Conservation (phyloP, 2,329 filamentous ascomycete species). For the Paecilomyces sp. region DNA sequence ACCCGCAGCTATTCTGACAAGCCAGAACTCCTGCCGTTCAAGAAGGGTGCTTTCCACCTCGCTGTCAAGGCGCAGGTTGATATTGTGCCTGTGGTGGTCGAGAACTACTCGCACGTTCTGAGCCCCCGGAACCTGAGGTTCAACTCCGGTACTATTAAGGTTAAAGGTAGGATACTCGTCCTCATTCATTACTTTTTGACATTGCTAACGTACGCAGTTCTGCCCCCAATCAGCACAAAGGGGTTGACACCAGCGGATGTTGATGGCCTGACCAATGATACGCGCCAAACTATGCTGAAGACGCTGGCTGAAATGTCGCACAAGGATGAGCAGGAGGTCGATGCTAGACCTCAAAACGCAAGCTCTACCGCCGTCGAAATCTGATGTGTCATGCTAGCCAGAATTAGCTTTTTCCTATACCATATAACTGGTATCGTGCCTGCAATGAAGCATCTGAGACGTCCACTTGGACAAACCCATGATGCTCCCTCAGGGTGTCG, state of each 20-base stretch:
- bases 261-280: conserved; percentile 61
- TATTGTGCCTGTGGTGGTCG: conserved; percentile 76
- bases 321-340: conserved; percentile 12
- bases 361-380: conserved; percentile 28
- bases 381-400: conserved; percentile 14
- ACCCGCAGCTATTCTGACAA: conserved; percentile 83
- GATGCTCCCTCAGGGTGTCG: neutral
- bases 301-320: conserved; percentile 41
- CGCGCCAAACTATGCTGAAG: conserved; percentile 68
- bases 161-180: conserved; percentile 54
- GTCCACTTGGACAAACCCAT: neutral
- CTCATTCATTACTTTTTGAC: neutral
- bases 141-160: conserved; percentile 61
- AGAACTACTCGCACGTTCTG: conserved; percentile 71
- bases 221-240: conserved; percentile 72
- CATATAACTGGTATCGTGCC: neutral
- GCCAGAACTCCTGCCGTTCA: conserved; percentile 83
- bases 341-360: conserved; percentile 13
- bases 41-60: conserved; percentile 96
- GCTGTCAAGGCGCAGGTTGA: conserved; percentile 90
- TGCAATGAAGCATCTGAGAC: neutral
- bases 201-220: conserved; percentile 44
- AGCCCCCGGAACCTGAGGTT: conserved; percentile 60
- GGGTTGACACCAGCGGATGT: conserved; percentile 70
- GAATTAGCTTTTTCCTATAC: neutral